These are phyloP conservation scores for Penicillium freii DNA, from an alignment of 2,329 filamentous ascomycete species.

Conservation along the genomic window DNA sequence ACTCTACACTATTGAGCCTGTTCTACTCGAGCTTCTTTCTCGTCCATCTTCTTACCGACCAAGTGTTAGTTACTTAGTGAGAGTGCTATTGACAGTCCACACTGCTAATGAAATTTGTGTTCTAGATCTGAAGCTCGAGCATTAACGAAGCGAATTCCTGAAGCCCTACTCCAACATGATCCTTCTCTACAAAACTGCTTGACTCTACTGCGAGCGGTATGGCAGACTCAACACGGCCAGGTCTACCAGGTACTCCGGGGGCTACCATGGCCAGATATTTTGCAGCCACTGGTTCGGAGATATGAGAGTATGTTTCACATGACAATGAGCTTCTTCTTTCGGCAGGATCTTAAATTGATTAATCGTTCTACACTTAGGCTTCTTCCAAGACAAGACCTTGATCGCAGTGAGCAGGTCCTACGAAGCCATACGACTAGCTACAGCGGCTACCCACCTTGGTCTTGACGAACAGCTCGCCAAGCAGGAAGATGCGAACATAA, in stretches of 20 bases:
- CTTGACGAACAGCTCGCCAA: constrained; percentile 31
- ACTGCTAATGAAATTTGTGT: neutral
- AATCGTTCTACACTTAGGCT: constrained; percentile 22
- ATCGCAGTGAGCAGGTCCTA: constrained; percentile 41
- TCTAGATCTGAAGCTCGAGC: constrained; percentile 42
- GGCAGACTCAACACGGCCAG: constrained; percentile 37
- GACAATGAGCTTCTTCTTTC: neutral
- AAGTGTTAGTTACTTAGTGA: constrained; percentile 33
- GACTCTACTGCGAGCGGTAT: constrained; percentile 38
- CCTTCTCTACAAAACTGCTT: constrained; percentile 36
- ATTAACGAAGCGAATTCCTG: constrained; percentile 38
- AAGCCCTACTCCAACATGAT: constrained; percentile 29
- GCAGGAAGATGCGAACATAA: constrained; percentile 28
- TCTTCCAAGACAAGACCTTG: constrained; percentile 41
- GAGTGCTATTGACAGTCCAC: neutral
- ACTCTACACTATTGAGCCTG: constrained; percentile 33
- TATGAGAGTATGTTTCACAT: constrained; percentile 36
- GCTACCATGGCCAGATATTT: constrained; percentile 34
- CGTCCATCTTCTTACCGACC: constrained; percentile 39
- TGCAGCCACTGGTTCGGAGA: constrained; percentile 33
- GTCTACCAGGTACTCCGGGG: constrained; percentile 38
- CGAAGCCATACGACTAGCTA: constrained; percentile 39
- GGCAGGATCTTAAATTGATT: neutral
- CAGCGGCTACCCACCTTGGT: constrained; percentile 39
- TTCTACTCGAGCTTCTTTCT: constrained; percentile 44